Percentiles rank a stretch among this genome's conserved stretches.
These are phyloP conservation scores for Umbelopsis sp. DNA, from an alignment of 192 early-diverging fungal species.

Conservation along the genomic window DNA sequence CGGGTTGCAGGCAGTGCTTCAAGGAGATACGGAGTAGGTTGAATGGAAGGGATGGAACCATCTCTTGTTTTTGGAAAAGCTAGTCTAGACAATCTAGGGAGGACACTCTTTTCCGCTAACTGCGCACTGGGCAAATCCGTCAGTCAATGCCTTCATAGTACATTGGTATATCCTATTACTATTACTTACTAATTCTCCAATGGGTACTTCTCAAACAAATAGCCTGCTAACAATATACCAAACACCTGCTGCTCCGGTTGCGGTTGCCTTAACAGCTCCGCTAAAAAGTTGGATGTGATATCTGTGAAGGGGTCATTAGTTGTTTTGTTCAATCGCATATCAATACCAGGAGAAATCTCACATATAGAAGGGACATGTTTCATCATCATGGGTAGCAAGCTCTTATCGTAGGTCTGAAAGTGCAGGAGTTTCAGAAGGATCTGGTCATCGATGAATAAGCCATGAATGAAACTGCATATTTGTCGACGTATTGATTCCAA, in stretches of 20 bases:
- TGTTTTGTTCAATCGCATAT: too few relatives aligned
- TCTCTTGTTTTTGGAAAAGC: constrained; percentile 21
- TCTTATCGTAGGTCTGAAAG: constrained; percentile 61
- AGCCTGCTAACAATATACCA: constrained; percentile 46
- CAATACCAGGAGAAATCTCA: constrained; percentile 19
- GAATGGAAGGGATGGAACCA: background rate
- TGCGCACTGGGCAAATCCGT: constrained; percentile 15
- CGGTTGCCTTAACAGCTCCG: constrained; percentile 56
- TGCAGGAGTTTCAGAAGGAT: constrained; percentile 57
- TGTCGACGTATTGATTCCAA: constrained; percentile 29
- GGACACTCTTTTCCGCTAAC: constrained; percentile 27
- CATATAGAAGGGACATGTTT: constrained; percentile 65
- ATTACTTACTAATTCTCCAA: constrained; percentile 50
- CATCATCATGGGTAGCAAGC: constrained; percentile 55
- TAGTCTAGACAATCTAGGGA: constrained; percentile 28
- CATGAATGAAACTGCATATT: constrained; percentile 61
- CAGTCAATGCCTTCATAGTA: background rate
- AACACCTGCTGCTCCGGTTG: constrained; percentile 48
- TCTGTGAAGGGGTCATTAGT: constrained; percentile 30
- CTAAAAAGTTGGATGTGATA: constrained; percentile 56
- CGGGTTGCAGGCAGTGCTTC: constrained; percentile 26
- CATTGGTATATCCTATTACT: background rate
- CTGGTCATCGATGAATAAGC: constrained; percentile 59
- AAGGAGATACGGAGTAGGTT: constrained; percentile 27
- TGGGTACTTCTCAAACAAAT: constrained; percentile 53